Evolutionary conservation across 352 stramenopile species (phyloP), one percentile per base, ranked within the genome.

Genomic region (Globisporangium paddicum): DNA sequence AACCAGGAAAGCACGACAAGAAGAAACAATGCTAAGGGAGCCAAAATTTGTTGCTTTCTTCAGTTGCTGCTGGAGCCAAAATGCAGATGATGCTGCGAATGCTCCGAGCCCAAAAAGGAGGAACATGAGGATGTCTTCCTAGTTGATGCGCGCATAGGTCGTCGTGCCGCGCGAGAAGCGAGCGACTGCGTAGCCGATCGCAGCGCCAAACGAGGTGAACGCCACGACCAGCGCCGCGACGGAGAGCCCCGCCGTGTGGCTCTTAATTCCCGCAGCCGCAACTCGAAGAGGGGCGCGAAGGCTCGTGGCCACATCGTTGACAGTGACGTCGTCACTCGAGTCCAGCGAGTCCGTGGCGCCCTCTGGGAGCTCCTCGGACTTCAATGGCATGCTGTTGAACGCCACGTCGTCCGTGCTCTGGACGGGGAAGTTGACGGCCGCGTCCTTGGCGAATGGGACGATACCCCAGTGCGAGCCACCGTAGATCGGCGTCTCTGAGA

Each of bases 361-460:
- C 37, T 71, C 58, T 0, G 58, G 64, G 10, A 82, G 67, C 63
- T 87, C 75, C 57, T 84, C 60, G 3, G 73, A 79, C 58, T 66
- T 35, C 5, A 87, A 55, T 21, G 74, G 71, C 41, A 83, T 38
- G 53, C 54, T 72, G 64, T 75, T 87, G 52, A 79, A 75, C 21
- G 73, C 67, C 9, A 89, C 71, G 42, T 86, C 68, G 23, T 79
- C 85, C 49, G 96, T 88, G 60, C 90, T 55, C 23, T 89, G 94
- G 71, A 98, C 89, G 2, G 91, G 90, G 46, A 86, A 73, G 25
- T 81, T 77, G 8, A 60, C 57, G 38, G 97, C 95, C 25, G 87
- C 75, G 21, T 68, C 65, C 46, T 79, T 68, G 37, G 69, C 55
- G 49, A 94, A 79, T 25, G 79, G 76, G 6, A 75, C 65, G 40